phyloP scores from a whole-genome alignment of 2,329 filamentous ascomycete genomes.

The Meredithiella fracta region DNA sequence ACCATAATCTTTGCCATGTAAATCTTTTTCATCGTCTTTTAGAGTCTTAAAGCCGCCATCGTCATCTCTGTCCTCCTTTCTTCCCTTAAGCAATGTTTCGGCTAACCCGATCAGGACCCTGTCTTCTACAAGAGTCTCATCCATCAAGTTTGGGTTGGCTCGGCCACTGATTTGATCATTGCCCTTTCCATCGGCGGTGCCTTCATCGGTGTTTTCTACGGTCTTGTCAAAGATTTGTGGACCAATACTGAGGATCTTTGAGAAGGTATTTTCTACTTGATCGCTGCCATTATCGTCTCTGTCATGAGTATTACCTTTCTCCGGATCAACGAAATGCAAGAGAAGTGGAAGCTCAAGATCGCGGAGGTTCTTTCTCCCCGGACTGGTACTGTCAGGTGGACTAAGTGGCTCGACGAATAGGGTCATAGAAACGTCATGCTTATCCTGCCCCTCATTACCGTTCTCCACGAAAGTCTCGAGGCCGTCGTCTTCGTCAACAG shows the following conservation, averaged over 20 bases:
- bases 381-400: constrained; percentile 13
- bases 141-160: constrained; percentile 56
- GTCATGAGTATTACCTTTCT: constrained; percentile 58
- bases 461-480: constrained; percentile 60
- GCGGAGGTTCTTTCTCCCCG: constrained; percentile 36
- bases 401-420: constrained; percentile 28
- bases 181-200: constrained; percentile 49
- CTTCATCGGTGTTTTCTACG: constrained; percentile 60
- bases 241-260: constrained; percentile 49
- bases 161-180: constrained; percentile 43
- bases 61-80: constrained; percentile 76
- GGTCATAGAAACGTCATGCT: constrained; percentile 63
- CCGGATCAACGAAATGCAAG: constrained; percentile 56
- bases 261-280: constrained; percentile 53
- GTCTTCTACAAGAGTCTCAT: constrained; percentile 50
- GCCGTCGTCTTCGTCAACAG: constrained; percentile 67
- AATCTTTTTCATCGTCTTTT: constrained; percentile 81
- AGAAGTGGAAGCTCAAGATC: constrained; percentile 64
- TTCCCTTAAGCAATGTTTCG: constrained; percentile 68
- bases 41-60: constrained; percentile 67
- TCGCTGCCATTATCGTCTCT: constrained; percentile 56
- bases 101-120: constrained; percentile 43
- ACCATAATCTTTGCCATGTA: constrained; percentile 58
- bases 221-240: constrained; percentile 46
- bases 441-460: constrained; percentile 60